A percentile compares a stretch with the other conserved stretches of the same genome.
phyloP scores from a whole-genome alignment of 768 basidiomycete species.

The Mycena capillaripes region DNA sequence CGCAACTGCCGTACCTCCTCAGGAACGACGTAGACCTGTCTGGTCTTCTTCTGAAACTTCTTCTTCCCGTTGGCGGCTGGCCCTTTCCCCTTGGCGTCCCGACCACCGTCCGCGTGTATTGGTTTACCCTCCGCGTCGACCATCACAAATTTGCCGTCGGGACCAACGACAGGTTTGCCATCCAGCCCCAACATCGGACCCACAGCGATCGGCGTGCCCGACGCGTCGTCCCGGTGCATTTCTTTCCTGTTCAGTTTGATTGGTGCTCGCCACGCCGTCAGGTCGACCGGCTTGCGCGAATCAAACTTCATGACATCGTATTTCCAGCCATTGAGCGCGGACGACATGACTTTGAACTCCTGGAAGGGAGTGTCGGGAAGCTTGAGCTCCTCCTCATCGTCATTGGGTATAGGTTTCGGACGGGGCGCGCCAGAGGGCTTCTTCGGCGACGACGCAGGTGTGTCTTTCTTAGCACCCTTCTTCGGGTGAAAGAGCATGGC shows the following conservation, averaged over 20 bases:
- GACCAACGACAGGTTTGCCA: slow-evolving; percentile 86
- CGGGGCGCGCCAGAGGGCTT: slow-evolving; percentile 56
- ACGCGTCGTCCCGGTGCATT: slow-evolving; percentile 64
- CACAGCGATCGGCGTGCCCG: slow-evolving; percentile 64
- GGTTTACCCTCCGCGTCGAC: slow-evolving; percentile 84
- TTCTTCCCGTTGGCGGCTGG: slow-evolving; percentile 67
- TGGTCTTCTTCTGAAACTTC: slow-evolving; percentile 86
- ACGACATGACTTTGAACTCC: slow-evolving; percentile 86
- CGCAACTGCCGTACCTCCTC: slow-evolving; percentile 84
- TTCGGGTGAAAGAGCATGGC: slow-evolving; percentile 78
- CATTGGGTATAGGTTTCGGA: slow-evolving; percentile 53
- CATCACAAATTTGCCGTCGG: slow-evolving; percentile 85
- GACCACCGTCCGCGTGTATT: slow-evolving; percentile 58
- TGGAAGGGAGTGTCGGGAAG: slow-evolving; percentile 78
- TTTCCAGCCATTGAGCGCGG: slow-evolving; percentile 88
- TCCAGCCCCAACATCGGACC: slow-evolving; percentile 85
- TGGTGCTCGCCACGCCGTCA: slow-evolving; percentile 77
- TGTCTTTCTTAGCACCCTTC: slow-evolving; percentile 61
- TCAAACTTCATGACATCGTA: slow-evolving; percentile 96
- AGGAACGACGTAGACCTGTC: slow-evolving; percentile 85
- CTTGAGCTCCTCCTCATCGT: slow-evolving; percentile 64
- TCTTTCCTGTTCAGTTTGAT: slow-evolving; percentile 93
- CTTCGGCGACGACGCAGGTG: slow-evolving; percentile 49
- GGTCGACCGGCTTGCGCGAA: slow-evolving; percentile 78
- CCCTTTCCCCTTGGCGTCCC: slow-evolving; percentile 59